Base-by-base conservation (phyloP, 768 basidiomycete genomes). In the Termitomyces sp. region DNA sequence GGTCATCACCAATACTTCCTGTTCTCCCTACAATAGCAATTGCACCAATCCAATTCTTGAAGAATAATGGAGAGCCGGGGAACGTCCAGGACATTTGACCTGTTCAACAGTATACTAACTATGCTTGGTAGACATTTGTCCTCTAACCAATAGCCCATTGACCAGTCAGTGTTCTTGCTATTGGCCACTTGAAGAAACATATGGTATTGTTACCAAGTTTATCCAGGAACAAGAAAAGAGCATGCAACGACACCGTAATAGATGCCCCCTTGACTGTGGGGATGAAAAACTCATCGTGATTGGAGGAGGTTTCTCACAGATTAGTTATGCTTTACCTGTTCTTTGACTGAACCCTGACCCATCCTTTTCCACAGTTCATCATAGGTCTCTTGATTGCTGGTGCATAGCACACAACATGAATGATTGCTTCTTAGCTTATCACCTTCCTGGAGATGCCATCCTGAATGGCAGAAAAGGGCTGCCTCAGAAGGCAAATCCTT, bases 331-430 rank as follows among this genome's bases (percentile, higher is more conserved):
- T 45, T 33, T 20, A 46, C n/a, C n/a, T n/a, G 22, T 44, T 41
- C 39, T 43, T 16, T 16, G 48, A 16, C 23, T 22, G 15, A 53
- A 38, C 39, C 23, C 31, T 56, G 47, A 47, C 40, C 18, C 33
- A 23, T 57, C 48, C 27, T 45, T 22, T 48, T 27, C 35, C 36
- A 23, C 61, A 89, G 88, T 90, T 91, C 67, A 86, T 89, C 56
- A 89, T 90, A 85, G 89, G 89, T 29, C 71, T 91, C 15, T 73
- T 91, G 53, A 85, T 89, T 52, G 89, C 89, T 29, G 89, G 89
- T n/a, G 84, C 88, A 39, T n/a, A n/a, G n/a, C 79, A 88, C 64
- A 86, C 89, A 12, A 91, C 88, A 42, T 88, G 88, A 10, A 86
- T 86, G 11, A 86, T 88, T 61, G 88, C 88, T 36, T 88, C 84